Base-by-base conservation (phyloP, 1,139 yeast species). In the Saccharomycopsis hybrid region DNA sequence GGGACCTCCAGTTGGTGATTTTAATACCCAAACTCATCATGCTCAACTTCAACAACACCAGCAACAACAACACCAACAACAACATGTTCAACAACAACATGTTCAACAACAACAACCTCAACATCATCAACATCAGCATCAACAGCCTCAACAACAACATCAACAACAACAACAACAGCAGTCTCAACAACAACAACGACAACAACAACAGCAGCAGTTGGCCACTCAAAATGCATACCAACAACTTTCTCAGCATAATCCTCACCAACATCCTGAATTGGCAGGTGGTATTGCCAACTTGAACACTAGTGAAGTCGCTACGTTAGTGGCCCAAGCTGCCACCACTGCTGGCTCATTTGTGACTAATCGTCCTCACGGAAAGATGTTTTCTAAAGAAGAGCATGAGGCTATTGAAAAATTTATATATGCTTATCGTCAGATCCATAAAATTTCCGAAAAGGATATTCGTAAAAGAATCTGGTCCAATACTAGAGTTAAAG, bases 401-500 rank as follows among this genome's bases (percentile, higher is more conserved):
- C 79, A 76, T 43, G 72, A 68, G 25, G 84, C 87, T 0, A 77
- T 90, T 53, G 92, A 87, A 54, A 75, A 74, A 52, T 88, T 85
- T 58, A 79, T 89, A 57, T 68, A 70, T 13, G 83, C 83, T 18
- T 89, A 85, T 62, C 80, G 86, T 59, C 72, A 69, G 45, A 71
- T 80, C 54, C 73, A 83, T 60, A 74, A 74, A 40, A 70, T 86
- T 66, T 72, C 81, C 4, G 70, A 88, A 49, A 77, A 77, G 47
- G 85, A 83, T 50, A 76, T 88, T 4, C 85, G 96, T 64, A 79
- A 80, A 57, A 71, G 97, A 43, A 86, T 90, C 37, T 90, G 97
- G 97, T 73, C 90, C 5, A 80, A 80, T 56, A 92, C 85, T 57
- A 75, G 96, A 28, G 80, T 79, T 56, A 87, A 86, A 65, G 97